A percentile compares a stretch with the other conserved stretches of the same genome.
These are phyloP conservation scores for Lupinus albus DNA, from an alignment of 306 rosid species.

Conservation along the genomic window DNA sequence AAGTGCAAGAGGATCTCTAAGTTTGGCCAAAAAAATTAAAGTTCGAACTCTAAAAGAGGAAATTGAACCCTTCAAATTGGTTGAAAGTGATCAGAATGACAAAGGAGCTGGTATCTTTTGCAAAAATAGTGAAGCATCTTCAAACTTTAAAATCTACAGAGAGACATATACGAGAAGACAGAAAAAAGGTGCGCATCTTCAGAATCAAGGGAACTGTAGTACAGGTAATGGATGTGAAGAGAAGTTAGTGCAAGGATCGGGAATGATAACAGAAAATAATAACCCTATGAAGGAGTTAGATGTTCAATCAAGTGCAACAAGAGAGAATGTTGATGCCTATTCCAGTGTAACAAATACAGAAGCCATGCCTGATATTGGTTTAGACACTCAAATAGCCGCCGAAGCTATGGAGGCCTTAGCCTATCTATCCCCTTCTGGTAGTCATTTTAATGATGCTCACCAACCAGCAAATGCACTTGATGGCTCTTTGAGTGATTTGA, in stretches of 20 bases:
- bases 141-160: slow-evolving; percentile 34
- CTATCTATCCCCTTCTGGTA: slow-evolving; percentile 32
- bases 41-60: slow-evolving; percentile 41
- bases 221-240: slow-evolving; percentile 38
- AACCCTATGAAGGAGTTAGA: slow-evolving; percentile 37
- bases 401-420: slow-evolving; percentile 80
- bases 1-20: slow-evolving; percentile 50
- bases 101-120: slow-evolving; percentile 11
- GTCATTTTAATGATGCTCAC: slow-evolving; percentile 34
- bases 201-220: slow-evolving; percentile 32
- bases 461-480: slow-evolving; percentile 35
- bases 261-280: slow-evolving; percentile 28
- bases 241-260: slow-evolving; percentile 37
- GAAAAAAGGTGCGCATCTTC: slow-evolving; percentile 40
- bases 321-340: slow-evolving; percentile 42
- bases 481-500: slow-evolving; percentile 38
- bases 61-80: slow-evolving; percentile 51
- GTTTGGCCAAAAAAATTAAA: slow-evolving; percentile 56
- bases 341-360: slow-evolving; percentile 36
- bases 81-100: slow-evolving; percentile 41
- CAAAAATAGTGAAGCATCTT: slow-evolving; percentile 32
- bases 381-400: slow-evolving; percentile 79
- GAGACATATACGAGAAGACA: slow-evolving; percentile 43
- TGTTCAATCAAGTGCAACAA: slow-evolving; percentile 34
- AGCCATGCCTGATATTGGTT: slow-evolving; percentile 58